These are phyloP conservation scores for Colletotrichum truncatum DNA, from an alignment of 2,329 filamentous ascomycete genomes.

Conservation along the genomic window DNA sequence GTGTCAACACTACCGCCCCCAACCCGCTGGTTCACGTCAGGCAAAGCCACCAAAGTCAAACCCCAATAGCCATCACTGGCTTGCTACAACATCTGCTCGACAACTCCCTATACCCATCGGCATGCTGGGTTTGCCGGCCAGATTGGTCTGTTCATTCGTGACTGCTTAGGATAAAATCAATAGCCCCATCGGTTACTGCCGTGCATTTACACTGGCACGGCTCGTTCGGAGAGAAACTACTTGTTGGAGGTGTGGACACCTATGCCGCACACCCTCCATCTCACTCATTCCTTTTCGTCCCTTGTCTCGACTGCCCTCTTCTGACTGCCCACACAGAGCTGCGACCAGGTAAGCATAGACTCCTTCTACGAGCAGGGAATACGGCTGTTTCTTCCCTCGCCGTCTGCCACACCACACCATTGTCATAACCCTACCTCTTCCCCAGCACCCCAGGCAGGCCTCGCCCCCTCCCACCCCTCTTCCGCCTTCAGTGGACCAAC, in stretches of 20 bases:
- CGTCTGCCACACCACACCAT: not conserved
- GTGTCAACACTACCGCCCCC: no score
- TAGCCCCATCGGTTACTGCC: not conserved
- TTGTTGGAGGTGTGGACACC: slow-evolving; percentile 9
- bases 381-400: not conserved
- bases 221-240: slow-evolving; percentile 16
- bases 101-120: no score
- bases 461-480: not conserved
- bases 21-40: no score
- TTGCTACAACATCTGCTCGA: no score
- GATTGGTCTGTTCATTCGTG: no score
- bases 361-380: slow-evolving; percentile 11
- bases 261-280: not conserved
- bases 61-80: no score
- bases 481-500: not conserved
- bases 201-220: slow-evolving; percentile 3
- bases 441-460: not conserved
- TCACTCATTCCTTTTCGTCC: not conserved
- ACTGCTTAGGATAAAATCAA: not conserved
- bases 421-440: not conserved
- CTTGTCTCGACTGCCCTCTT: slow-evolving; percentile 1
- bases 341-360: not conserved
- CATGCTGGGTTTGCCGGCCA: no score
- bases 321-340: not conserved
- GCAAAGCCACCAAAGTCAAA: no score